Evolutionary conservation across 2,329 filamentous ascomycete genomes (phyloP).

Genomic region (Chaetothyriales sp.): DNA sequence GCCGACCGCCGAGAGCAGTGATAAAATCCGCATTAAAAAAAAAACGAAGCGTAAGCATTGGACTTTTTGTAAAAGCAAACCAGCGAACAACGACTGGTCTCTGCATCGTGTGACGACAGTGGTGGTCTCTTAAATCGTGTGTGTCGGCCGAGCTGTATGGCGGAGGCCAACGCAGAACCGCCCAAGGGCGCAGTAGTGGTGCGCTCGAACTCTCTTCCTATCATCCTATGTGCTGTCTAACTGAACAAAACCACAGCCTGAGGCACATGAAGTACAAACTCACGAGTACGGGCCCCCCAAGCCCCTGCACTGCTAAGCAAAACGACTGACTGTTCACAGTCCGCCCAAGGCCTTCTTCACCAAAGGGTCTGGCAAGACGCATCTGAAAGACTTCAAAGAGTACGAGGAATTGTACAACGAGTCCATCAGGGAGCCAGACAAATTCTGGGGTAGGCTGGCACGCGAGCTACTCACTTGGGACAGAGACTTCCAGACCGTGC

Average conservation of each 20-base stretch:
- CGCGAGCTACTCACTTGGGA: slow-evolving; percentile 85
- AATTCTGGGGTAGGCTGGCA: slow-evolving; percentile 79
- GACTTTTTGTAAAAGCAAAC: too few species aligned
- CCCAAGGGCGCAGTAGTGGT: slow-evolving; percentile 28
- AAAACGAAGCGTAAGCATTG: too few species aligned
- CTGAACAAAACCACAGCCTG: slow-evolving; percentile 16
- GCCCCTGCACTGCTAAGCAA: background rate
- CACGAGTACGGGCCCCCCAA: slow-evolving; percentile 26
- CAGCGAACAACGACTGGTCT: too few species aligned
- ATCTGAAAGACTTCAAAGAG: slow-evolving; percentile 46
- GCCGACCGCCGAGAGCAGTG: background rate
- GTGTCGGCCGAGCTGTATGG: slow-evolving; percentile 21
- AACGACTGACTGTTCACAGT: slow-evolving; percentile 13
- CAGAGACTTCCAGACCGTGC: slow-evolving; percentile 80
- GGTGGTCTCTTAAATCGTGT: too few species aligned
- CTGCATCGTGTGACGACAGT: too few species aligned
- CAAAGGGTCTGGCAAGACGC: slow-evolving; percentile 48
- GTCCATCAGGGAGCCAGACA: slow-evolving; percentile 76
- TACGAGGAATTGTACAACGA: slow-evolving; percentile 57
- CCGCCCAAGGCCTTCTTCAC: slow-evolving; percentile 43
- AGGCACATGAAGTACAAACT: slow-evolving; percentile 36
- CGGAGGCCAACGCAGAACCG: slow-evolving; percentile 24
- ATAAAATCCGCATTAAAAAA: background rate
- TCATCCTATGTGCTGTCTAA: background rate
- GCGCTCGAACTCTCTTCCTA: slow-evolving; percentile 14